Base-by-base conservation (phyloP, 1,139 yeast species). In the Kurtzmaniella quercitrusa region DNA sequence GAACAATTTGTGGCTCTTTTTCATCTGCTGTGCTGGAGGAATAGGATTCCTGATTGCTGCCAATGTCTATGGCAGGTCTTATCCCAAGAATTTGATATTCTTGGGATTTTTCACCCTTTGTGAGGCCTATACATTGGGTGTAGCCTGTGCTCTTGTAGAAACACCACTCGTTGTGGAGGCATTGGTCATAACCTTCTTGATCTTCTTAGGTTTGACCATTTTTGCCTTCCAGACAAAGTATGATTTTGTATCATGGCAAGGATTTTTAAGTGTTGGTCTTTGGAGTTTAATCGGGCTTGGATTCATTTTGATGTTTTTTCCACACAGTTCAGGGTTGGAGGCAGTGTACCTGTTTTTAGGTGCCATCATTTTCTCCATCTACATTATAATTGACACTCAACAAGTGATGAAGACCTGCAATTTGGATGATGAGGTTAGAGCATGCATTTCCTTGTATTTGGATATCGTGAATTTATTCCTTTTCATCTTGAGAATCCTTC, bases 221-320 rank as follows among this genome's bases (percentile, higher is more conserved):
- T 83, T 88, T 63, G 93, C 96, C 3, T 70, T 85, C 62, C 95
- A 89, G 60, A 77, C 91, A n/a, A 82, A 79, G 57, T 86, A 86
- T 56, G 95, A 88, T 59, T 81, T 85, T 58, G 77, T 84, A 11
- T 75, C 85, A 46, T 83, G 90, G 83, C 81, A 82, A 48, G 85
- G 89, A 15, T 75, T 73, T 38, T 67, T 82, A 44, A 78, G 81
- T 34, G 73, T 79, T 58, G 78, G 77, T 1, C 60, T 89, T 31
- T 84, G 89, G 79, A 77, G 78, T 2, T 68, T 89, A 51, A 77
- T 89, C 50, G 90, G 90, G 15, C 72, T 85, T 59, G 89, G 95
- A 0, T 70, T 89, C 46, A 73, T 87, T 12, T 70, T 79, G 54
- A 67, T 86, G 66, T 82, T 89, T 59, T 76, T 88, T 62, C 87